Base-by-base conservation (phyloP, 2,329 filamentous ascomycete species). In the Ophiostoma novo-ulmi region DNA sequence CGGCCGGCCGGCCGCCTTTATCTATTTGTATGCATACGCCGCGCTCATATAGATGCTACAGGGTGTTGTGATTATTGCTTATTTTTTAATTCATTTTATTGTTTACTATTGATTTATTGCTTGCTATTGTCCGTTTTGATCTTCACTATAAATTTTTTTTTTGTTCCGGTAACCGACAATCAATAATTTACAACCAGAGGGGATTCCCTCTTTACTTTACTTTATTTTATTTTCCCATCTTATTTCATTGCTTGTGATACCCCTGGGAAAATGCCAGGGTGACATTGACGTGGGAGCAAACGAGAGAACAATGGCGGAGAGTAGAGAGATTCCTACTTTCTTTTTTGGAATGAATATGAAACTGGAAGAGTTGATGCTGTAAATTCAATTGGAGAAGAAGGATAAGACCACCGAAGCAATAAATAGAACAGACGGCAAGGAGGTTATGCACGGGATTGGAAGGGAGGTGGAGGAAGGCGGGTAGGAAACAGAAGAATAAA, bases 251-350 rank as follows among this genome's bases (percentile, higher is more conserved):
- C 3, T 64, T 20, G 26, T 36, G 20, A 39, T 36, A 65, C 63
- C 36, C 36, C 35, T 38, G 17, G 36, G 4, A 26, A 22, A 65
- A n/a, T 65, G 63, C 35, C 36, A 65, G 63, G 63, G 63, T 65
- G 36, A 39, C 63, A 65, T 65, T 65, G 63, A 26, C 36, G 17
- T 39, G 35, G 63, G 63, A 65, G 58, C 58, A 63, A 63, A 38
- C 61, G 61, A 64, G 17, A 39, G 61, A 64, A 64, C 35, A 64
- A 64, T 8, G 61, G 35, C 22, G 17, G 61, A 64, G 31, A 64
- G 17, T 26, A 36, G 61, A n/a, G 31, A 64, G 10, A 20, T 65
- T 65, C 63, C 63, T 65, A 65, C 36, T 65, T 65, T 65, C 63
- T 65, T 65, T 41, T 65, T 65, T 39, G 5, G 63, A 39, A 65